Evolutionary conservation across 2,329 filamentous ascomycete species (phyloP).

Genomic region (Zasmidium citrigriseum): DNA sequence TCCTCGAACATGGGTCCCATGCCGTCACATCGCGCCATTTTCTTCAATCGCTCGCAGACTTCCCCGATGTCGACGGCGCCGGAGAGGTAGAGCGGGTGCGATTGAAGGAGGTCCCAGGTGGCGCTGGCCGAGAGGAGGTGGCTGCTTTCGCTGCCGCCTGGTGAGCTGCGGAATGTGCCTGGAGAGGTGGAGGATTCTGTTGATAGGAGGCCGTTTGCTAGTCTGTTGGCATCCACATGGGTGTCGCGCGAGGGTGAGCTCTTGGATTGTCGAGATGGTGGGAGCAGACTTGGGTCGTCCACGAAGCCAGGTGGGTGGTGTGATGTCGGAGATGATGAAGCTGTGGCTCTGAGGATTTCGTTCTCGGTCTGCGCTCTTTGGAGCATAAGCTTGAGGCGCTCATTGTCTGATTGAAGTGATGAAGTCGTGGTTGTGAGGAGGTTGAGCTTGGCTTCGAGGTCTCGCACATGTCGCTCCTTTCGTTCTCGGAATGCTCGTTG

Average conservation of each 20-base stretch:
- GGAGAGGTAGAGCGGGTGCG: constrained; percentile 72
- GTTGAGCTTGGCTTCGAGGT: constrained; percentile 83
- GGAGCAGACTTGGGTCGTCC: constrained; percentile 28
- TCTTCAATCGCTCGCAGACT: constrained; percentile 77
- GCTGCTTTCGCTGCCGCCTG: constrained; percentile 45
- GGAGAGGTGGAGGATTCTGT: constrained; percentile 18
- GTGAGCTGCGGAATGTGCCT: constrained; percentile 12
- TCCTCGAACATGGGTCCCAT: constrained; percentile 86
- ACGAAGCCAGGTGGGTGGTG: constrained; percentile 42
- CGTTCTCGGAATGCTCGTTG: constrained; percentile 95
- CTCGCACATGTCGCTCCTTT: constrained; percentile 91
- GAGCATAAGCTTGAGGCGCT: constrained; percentile 79
- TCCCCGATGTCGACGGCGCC: constrained; percentile 79
- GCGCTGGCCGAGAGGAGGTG: constrained; percentile 70
- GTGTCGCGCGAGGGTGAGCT: constrained; percentile 19
- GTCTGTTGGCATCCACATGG: constrained; percentile 14
- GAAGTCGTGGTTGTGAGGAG: constrained; percentile 73
- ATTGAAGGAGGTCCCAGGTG: constrained; percentile 87
- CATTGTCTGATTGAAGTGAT: constrained; percentile 77
- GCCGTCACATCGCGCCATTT: constrained; percentile 77
- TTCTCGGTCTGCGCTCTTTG: constrained; percentile 87
- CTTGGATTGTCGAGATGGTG: constrained; percentile 21
- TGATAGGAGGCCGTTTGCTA: constrained; percentile 24
- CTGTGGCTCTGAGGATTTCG: constrained; percentile 84
- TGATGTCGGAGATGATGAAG: constrained; percentile 49